phyloP scores from a whole-genome alignment of 495 filamentous ascomycete species.

The Chaetomidium leptoderma region DNA sequence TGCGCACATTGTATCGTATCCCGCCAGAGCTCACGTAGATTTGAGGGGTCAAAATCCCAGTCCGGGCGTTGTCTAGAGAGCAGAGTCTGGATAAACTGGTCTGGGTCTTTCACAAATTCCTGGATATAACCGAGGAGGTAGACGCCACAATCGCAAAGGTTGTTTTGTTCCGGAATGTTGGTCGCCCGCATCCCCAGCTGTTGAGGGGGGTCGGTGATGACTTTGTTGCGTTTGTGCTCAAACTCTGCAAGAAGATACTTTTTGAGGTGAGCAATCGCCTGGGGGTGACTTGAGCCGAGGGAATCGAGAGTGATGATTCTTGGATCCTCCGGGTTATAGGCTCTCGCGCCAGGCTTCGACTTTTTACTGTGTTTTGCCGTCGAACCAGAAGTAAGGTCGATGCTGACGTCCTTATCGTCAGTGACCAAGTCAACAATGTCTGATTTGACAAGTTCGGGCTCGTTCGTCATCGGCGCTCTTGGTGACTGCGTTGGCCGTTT shows the following conservation, averaged over 20 bases:
- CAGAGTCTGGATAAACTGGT: conserved; percentile 49
- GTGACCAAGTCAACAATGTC: conserved; percentile 20
- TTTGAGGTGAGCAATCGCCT: conserved; percentile 61
- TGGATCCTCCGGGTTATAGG: conserved; percentile 43
- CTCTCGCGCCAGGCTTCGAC: conserved; percentile 29
- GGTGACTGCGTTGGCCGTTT: not conserved
- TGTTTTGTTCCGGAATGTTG: conserved; percentile 71
- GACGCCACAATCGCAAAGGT: conserved; percentile 84
- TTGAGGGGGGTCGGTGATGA: conserved; percentile 49
- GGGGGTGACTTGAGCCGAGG: conserved; percentile 56
- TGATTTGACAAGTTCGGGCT: conserved; percentile 17
- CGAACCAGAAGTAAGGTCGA: not conserved
- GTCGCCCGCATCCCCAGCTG: conserved; percentile 65
- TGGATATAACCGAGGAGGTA: conserved; percentile 79
- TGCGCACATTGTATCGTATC: conserved; percentile 37
- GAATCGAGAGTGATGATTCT: conserved; percentile 89
- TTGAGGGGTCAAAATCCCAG: conserved; percentile 37
- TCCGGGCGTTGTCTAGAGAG: conserved; percentile 29
- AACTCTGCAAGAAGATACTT: conserved; percentile 75
- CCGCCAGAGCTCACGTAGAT: conserved; percentile 36
- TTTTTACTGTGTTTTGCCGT: conserved; percentile 25
- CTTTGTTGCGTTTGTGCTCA: conserved; percentile 55
- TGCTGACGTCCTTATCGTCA: conserved; percentile 8
- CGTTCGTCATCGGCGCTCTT: conserved; percentile 18
- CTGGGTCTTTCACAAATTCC: conserved; percentile 69